phyloP scores from a whole-genome alignment of 164 flowering plant species.

The Vitis rupestris region DNA sequence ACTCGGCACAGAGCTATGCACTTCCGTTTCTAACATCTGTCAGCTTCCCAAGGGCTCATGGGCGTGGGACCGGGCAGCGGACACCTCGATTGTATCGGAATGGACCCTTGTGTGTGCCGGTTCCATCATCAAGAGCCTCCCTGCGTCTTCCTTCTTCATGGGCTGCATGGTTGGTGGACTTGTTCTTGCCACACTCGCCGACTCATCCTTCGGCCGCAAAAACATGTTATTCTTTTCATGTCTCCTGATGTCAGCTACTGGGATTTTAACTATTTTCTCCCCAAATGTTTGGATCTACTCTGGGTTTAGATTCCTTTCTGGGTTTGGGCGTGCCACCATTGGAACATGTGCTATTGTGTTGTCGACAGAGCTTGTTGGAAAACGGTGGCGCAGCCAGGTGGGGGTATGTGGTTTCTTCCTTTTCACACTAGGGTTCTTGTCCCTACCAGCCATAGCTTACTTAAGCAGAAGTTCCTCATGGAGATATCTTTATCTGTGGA shows the following conservation, averaged over 20 bases:
- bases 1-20: background rate
- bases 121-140: too few species aligned
- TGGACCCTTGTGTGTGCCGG: too few species aligned
- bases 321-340: conserved; percentile 58
- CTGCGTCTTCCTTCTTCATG: background rate
- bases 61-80: conserved; percentile 1
- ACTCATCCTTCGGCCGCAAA: conserved; percentile 8
- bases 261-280: background rate
- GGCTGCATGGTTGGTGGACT: conserved; percentile 23
- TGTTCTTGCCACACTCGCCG: conserved; percentile 4
- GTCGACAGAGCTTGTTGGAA: conserved; percentile 60
- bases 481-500: conserved; percentile 53
- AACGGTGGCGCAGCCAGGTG: conserved; percentile 54
- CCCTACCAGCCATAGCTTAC: conserved; percentile 62
- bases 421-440: conserved; percentile 65
- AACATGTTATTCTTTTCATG: conserved; percentile 6
- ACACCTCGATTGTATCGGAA: too few species aligned
- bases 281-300: conserved; percentile 43
- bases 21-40: conserved; percentile 8
- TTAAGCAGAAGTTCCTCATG: conserved; percentile 36
- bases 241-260: background rate
- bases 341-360: conserved; percentile 59
- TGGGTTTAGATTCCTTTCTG: conserved; percentile 37
- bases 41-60: conserved; percentile 7
- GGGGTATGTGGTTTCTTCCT: conserved; percentile 52